Evolutionary conservation across 805 yeast species (phyloP).

Genomic region (Henningerozyma blattae): DNA sequence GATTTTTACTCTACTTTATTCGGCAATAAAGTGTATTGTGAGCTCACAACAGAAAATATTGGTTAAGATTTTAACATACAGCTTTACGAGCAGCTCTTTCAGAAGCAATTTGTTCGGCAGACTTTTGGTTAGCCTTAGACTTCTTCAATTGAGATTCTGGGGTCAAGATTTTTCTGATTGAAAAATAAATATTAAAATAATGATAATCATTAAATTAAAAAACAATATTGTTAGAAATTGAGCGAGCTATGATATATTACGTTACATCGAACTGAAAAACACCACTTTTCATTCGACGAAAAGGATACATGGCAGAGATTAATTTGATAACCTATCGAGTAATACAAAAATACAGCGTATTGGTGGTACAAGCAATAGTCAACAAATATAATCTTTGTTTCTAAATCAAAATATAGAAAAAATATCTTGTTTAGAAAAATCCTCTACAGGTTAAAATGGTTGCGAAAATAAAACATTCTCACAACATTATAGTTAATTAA

Average conservation of each 20-base stretch:
- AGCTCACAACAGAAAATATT: constrained; percentile 9
- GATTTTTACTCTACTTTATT: no score
- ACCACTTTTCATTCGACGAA: constrained; percentile 30
- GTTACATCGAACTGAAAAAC: constrained; percentile 29
- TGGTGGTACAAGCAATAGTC: constrained; percentile 2
- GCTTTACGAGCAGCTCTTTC: constrained; percentile 67
- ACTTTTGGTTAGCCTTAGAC: constrained; percentile 67
- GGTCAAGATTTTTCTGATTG: constrained; percentile 31
- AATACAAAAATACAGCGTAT: constrained; percentile 5
- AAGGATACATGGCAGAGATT: constrained; percentile 26
- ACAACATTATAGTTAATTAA: background rate
- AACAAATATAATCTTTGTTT: constrained; percentile 20
- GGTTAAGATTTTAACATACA: constrained; percentile 64
- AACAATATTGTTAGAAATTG: background rate
- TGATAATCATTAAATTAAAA: constrained; percentile 6
- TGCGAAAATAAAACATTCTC: background rate
- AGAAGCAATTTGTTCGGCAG: constrained; percentile 67
- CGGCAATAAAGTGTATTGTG: no score
- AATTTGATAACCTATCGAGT: constrained; percentile 10
- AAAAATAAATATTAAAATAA: constrained; percentile 2
- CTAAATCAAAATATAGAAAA: background rate
- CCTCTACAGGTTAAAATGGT: no score
- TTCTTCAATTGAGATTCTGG: constrained; percentile 86
- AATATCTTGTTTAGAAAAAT: no score
- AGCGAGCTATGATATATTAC: constrained; percentile 10